Base-by-base conservation (phyloP, 2,329 filamentous ascomycete species). In the Colletotrichum musicola region DNA sequence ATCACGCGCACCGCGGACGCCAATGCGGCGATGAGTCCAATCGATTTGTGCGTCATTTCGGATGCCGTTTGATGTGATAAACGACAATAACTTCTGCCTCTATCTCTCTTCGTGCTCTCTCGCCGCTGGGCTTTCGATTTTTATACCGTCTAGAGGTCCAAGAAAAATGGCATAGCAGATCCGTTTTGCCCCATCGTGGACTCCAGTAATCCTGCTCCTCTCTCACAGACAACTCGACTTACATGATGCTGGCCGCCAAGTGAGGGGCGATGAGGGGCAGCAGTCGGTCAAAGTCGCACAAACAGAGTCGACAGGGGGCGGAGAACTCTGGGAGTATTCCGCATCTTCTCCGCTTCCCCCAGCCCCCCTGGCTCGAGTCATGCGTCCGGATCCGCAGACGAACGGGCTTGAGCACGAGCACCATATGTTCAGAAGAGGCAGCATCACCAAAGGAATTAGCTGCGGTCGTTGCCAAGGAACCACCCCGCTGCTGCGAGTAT, bases 191-290 rank as follows among this genome's bases (percentile, higher is more conserved):
- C 62, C 55, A 40, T 61, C 50, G 50, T 44, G 44, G 20, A 30
- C n/a, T 61, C 46, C 22, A 22, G 38, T 13, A 40, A 56, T 55
- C 40, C 35, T 20, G 14, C 55, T 61, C 14, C 9, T 40, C 27
- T 16, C n/a, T 40, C 16, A 6, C 30, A 7, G 10, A 10, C 30
- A 10, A 35, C 5, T 44, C 30, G 22, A 55, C 49, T 46, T 56
- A 68, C 55, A 68, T 25, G 14, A 65, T 49, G 50, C 49, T 42
- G 49, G 55, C 46, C 44, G 50, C 55, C 59, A 68, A 70, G 64
- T 27, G 68, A 61, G 68, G 68, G 59, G 68, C 54, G 30, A 10
- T 44, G 64, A 63, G 58, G 68, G 64, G 65, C 40, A 47, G 47
- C 44, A 25, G 64, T 54, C 38, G 54, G 42, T 30, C 49, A 56